Base-by-base conservation (phyloP, 225 moss, liverwort and hornwort genomes). In the Neckera pumila region DNA sequence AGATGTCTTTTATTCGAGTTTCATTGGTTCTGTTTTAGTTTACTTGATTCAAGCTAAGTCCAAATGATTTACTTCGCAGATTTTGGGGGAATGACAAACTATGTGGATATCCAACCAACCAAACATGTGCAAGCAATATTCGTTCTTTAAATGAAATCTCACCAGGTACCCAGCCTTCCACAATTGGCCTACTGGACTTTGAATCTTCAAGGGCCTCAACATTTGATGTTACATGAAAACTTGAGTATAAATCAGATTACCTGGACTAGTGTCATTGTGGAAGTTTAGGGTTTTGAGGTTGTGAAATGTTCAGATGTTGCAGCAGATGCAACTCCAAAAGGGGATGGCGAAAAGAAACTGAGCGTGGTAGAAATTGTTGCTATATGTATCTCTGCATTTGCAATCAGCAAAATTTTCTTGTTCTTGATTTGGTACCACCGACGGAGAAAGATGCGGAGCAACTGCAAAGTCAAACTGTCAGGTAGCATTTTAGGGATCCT, bases 331-430 rank as follows among this genome's bases (percentile, higher is more conserved):
- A 65, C 17, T 65, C 75, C 87, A 78, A 59, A n/a, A 6, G 75
- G 57, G 76, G 19, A 27, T 60, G 57, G 57, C 23, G 47, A n/a
- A 33, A 86, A 72, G 58, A 61, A 82, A 22, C 72, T 90, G 75
- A 91, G 79, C 88, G 82, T 90, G 78, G 90, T 65, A 60, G 62
- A 28, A 58, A 87, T 94, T 42, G 87, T 89, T 78, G 78, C 64
- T 3, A 81, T 94, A 18, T 94, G 94, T 84, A 58, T 94, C 79
- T 82, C 70, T 75, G 89, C 89, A 54, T 94, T 94, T 86, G 88
- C 85, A 47, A 25, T 88, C 63, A 91, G 93, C 84, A 94, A 94
- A n/a, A 57, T 92, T 13, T 51, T 90, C 60, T 42, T 94, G 25
- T 86, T 91, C 65, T 63, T 79, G 66, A 74, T 94, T 36, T 93